Evolutionary conservation across 768 basidiomycete genomes (phyloP).

Genomic region (Sporobolomyces roseus): DNA sequence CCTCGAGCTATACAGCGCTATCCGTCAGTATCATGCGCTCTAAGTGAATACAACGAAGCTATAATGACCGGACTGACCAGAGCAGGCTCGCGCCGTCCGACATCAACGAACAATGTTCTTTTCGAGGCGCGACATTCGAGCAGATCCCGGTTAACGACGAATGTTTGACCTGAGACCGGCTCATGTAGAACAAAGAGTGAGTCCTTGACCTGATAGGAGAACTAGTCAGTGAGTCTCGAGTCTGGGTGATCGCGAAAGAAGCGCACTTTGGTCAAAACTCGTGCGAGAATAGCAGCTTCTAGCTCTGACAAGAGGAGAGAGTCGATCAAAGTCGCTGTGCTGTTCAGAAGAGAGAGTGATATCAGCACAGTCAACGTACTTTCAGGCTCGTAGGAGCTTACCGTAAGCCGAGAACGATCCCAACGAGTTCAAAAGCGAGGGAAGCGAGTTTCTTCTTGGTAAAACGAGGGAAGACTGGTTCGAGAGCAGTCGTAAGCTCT

Average conservation of each 20-base stretch:
- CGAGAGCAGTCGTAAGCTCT: neutral
- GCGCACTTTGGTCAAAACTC: neutral
- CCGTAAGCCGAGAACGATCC: neutral
- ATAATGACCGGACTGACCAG: constrained; percentile 1
- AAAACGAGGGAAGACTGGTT: neutral
- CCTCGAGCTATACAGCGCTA: neutral
- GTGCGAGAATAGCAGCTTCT: neutral
- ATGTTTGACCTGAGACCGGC: neutral
- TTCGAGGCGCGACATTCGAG: neutral
- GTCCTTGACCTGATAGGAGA: neutral
- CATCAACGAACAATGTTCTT: constrained; percentile 3
- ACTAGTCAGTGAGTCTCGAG: neutral
- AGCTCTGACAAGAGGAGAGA: neutral
- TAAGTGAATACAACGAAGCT: no score
- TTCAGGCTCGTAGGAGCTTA: neutral
- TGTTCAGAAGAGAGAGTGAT: neutral
- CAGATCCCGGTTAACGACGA: neutral
- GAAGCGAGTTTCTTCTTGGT: neutral
- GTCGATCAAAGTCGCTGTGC: constrained; percentile 19
- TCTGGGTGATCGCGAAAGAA: neutral
- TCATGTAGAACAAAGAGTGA: neutral
- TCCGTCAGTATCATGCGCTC: neutral
- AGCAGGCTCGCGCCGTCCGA: neutral
- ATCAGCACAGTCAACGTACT: no score
- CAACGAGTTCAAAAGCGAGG: constrained; percentile 3